Conservation (phyloP, 2,329 filamentous ascomycete species). For the Knoxdaviesia proteae region DNA sequence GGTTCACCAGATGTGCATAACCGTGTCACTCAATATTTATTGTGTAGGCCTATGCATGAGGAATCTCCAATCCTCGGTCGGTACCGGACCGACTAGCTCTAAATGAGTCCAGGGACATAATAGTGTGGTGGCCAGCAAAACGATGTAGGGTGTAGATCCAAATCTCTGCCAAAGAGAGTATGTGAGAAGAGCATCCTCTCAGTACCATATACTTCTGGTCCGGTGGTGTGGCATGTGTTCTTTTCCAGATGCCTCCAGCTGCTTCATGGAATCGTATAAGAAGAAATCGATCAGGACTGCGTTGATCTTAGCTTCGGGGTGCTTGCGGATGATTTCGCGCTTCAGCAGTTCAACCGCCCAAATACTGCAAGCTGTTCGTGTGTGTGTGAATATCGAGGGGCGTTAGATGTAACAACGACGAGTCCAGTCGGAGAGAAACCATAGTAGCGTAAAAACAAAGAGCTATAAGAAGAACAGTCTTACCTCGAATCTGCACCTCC, state of each 20-base stretch:
- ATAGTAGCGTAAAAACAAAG: neutral
- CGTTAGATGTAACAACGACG: too few relatives aligned
- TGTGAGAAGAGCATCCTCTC: conserved; percentile 5
- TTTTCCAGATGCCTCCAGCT: conserved; percentile 42
- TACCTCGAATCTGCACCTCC: conserved; percentile 74
- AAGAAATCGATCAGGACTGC: conserved; percentile 95
- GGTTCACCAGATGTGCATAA: too few relatives aligned
- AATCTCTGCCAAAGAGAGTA: too few relatives aligned
- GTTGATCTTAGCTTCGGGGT: conserved; percentile 57
- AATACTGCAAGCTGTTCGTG: conserved; percentile 54
- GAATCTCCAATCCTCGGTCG: too few relatives aligned
- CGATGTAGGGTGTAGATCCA: too few relatives aligned
- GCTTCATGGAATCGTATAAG: conserved; percentile 85
- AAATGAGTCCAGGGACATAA: too few relatives aligned
- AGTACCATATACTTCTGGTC: conserved; percentile 92
- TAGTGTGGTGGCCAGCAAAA: too few relatives aligned
- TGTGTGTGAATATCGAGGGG: conserved; percentile 1
- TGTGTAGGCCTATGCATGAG: too few relatives aligned
- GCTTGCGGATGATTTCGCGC: conserved; percentile 52
- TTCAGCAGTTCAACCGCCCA: conserved; percentile 87
- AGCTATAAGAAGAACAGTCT: conserved; percentile 7
- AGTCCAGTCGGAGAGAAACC: too few relatives aligned
- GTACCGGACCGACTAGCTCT: too few relatives aligned
- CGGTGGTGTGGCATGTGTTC: conserved; percentile 63
- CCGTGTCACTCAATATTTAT: too few relatives aligned